phyloP scores from a whole-genome alignment of 2,329 filamentous ascomycete genomes.

The Ceratocystis alfenasii region DNA sequence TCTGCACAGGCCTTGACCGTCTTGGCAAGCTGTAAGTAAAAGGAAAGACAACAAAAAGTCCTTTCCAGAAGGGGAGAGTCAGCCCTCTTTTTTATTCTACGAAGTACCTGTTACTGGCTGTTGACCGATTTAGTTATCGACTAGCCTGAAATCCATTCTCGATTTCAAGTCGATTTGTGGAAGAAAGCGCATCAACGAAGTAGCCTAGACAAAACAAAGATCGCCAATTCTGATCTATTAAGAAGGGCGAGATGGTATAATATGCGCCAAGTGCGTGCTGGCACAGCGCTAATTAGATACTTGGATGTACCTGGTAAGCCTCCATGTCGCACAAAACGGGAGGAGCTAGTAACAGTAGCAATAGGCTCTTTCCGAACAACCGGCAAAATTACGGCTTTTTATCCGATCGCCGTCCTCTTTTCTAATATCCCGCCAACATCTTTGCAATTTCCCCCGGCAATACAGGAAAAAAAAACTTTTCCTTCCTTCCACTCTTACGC shows the following conservation, averaged over 20 bases:
- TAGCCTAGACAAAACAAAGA: too few species aligned
- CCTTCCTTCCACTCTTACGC: background rate
- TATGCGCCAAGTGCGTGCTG: too few species aligned
- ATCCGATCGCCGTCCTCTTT: background rate
- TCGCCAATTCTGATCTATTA: too few species aligned
- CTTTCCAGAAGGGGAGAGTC: background rate
- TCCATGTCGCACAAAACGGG: background rate
- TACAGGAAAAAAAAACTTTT: background rate
- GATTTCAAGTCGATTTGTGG: too few species aligned
- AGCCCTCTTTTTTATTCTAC: too few species aligned
- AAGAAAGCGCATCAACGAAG: too few species aligned
- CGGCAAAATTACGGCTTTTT: background rate
- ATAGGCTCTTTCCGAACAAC: background rate
- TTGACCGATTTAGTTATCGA: background rate
- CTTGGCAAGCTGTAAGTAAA: background rate
- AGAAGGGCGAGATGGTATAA: too few species aligned
- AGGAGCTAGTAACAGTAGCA: background rate
- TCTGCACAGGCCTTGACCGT: conserved; percentile 1
- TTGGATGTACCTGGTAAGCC: too few species aligned
- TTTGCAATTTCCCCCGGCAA: background rate
- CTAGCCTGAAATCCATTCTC: too few species aligned
- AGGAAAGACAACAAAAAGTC: conserved; percentile 2
- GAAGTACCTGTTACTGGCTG: background rate
- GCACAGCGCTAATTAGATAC: too few species aligned
- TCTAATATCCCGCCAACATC: background rate